Conservation (phyloP, 495 filamentous ascomycete genomes). For the Neurospora sp. region DNA sequence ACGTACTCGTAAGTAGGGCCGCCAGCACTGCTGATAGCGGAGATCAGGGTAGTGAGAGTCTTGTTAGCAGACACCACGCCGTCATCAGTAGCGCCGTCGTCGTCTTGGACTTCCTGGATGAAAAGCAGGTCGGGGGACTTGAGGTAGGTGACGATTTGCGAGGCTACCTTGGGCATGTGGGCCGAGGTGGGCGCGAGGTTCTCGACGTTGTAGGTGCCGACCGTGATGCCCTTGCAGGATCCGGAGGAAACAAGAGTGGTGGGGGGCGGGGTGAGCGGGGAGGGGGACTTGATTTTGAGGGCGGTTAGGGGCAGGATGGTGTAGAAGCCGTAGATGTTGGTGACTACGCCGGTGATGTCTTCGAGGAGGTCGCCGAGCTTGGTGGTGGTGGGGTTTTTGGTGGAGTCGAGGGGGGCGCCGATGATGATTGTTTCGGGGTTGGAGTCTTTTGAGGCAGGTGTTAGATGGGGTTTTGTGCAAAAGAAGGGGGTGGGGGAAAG, state of each 20-base stretch:
- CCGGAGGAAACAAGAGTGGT: constrained; percentile 40
- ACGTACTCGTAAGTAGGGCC: constrained; percentile 36
- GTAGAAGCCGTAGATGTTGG: constrained; percentile 50
- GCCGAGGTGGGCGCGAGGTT: constrained; percentile 42
- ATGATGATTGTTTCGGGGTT: constrained; percentile 56
- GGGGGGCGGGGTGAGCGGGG: constrained; percentile 25
- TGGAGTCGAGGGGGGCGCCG: constrained; percentile 48
- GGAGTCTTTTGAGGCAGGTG: constrained; percentile 26
- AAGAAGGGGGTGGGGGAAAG: too few relatives aligned
- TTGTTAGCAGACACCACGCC: constrained; percentile 36
- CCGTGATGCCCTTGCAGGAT: constrained; percentile 40
- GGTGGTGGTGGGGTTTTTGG: constrained; percentile 40
- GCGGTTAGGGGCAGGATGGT: constrained; percentile 45
- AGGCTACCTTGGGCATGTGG: constrained; percentile 38
- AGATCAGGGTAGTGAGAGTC: constrained; percentile 35
- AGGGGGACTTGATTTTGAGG: constrained; percentile 27
- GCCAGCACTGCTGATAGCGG: constrained; percentile 30
- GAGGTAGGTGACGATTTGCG: constrained; percentile 45
- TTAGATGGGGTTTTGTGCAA: too few relatives aligned
- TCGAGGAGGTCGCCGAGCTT: constrained; percentile 46
- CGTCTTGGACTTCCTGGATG: constrained; percentile 54
- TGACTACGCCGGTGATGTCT: constrained; percentile 50
- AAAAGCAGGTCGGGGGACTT: constrained; percentile 45
- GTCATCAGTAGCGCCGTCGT: constrained; percentile 42
- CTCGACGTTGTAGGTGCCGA: constrained; percentile 53